phyloP scores from a whole-genome alignment of 176 grass and related monocot genomes.

The Triticum timopheevii region DNA sequence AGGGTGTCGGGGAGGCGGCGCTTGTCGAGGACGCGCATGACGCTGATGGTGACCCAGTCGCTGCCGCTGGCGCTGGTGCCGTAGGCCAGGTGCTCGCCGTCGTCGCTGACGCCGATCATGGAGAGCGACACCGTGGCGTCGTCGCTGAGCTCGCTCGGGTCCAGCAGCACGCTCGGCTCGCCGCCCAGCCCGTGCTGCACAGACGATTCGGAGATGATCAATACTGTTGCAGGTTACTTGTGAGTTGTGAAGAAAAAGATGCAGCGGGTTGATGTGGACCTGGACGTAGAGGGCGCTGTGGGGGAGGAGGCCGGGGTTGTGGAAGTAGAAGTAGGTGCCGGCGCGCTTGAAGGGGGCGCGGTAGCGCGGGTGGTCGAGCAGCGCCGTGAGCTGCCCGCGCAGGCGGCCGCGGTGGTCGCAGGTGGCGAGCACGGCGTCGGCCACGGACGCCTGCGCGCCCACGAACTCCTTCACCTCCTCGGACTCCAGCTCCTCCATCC shows the following conservation, averaged over 20 bases:
- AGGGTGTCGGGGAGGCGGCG: constrained; percentile 45
- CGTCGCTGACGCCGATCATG: constrained; percentile 61
- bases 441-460: constrained; percentile 52
- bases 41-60: constrained; percentile 82
- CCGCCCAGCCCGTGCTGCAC: constrained; percentile 60
- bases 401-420: constrained; percentile 67
- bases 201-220: background rate
- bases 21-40: constrained; percentile 64
- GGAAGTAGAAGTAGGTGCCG: constrained; percentile 84
- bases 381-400: constrained; percentile 54
- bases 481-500: constrained; percentile 93
- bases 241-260: too few species aligned
- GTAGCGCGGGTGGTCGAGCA: constrained; percentile 82
- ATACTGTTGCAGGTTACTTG: too few species aligned
- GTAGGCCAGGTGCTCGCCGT: constrained; percentile 81
- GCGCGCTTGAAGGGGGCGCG: constrained; percentile 80
- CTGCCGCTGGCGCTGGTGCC: constrained; percentile 82
- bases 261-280: background rate
- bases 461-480: constrained; percentile 75
- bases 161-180: constrained; percentile 61
- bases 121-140: constrained; percentile 83
- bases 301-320: constrained; percentile 78
- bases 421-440: constrained; percentile 53
- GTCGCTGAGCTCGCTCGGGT: constrained; percentile 74
- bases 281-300: constrained; percentile 74